Evolutionary conservation across 306 rosid genomes (phyloP).

Genomic region (Canavalia ensiformis): DNA sequence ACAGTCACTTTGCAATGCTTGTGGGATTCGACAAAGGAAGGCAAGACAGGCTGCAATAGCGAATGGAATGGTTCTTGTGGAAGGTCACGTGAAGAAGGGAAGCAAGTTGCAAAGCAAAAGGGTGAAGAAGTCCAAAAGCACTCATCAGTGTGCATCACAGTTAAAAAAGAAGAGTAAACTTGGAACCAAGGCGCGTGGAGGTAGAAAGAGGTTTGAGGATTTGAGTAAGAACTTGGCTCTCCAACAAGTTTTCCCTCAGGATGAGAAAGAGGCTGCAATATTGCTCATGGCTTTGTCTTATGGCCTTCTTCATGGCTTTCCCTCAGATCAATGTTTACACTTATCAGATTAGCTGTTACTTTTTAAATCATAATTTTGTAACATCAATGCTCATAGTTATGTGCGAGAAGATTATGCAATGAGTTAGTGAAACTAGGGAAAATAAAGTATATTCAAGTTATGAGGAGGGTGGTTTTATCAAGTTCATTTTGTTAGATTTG

Average conservation of each 20-base stretch:
- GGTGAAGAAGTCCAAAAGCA: conserved; percentile 47
- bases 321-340: conserved; percentile 45
- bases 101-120: conserved; percentile 49
- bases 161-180: conserved; percentile 63
- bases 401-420: background rate
- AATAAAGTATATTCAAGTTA: background rate
- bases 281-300: conserved; percentile 87
- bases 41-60: conserved; percentile 71
- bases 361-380: conserved; percentile 14
- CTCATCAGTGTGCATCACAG: conserved; percentile 27
- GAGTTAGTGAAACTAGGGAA: conserved; percentile 37
- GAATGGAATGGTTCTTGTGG: conserved; percentile 43
- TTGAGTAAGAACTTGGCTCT: conserved; percentile 62
- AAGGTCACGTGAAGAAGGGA: conserved; percentile 42
- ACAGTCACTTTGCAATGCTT: conserved; percentile 90
- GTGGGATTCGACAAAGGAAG: conserved; percentile 95
- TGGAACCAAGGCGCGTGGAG: conserved; percentile 25
- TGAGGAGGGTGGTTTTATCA: conserved; percentile 34
- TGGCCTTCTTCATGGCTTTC: conserved; percentile 75
- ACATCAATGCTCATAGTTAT: conserved; percentile 20
- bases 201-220: conserved; percentile 64
- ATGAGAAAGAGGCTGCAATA: conserved; percentile 91
- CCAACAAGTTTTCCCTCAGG: conserved; percentile 81
- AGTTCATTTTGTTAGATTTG: conserved; percentile 18
- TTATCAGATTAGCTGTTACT: background rate